phyloP scores from a whole-genome alignment of 768 basidiomycete genomes.

The Lactifluus rugatus region DNA sequence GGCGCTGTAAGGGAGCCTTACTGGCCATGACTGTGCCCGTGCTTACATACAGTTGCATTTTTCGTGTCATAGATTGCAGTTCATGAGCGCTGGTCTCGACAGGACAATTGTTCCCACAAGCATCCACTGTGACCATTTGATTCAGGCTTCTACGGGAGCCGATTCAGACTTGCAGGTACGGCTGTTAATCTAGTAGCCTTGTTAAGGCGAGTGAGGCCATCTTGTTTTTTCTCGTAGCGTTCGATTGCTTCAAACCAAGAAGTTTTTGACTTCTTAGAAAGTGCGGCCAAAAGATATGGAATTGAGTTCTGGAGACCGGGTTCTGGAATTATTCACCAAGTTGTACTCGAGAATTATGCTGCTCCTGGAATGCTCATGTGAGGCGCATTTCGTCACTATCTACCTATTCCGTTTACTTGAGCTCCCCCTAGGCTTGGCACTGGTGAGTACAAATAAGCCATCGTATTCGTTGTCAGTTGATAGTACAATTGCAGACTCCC shows the following conservation, averaged over 20 bases:
- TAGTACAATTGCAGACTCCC: slow-evolving; percentile 53
- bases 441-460: slow-evolving; percentile 33
- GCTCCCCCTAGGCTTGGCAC: slow-evolving; percentile 58
- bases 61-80: slow-evolving; percentile 61
- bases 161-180: slow-evolving; percentile 71
- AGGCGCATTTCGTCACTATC: slow-evolving; percentile 20
- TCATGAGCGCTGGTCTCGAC: slow-evolving; percentile 90
- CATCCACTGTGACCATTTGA: slow-evolving; percentile 97
- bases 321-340: slow-evolving; percentile 92
- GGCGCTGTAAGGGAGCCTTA: slow-evolving; percentile 51
- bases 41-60: not conserved
- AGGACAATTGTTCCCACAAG: slow-evolving; percentile 79
- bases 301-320: slow-evolving; percentile 99
- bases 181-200: not conserved
- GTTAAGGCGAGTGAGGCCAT: not conserved
- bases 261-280: slow-evolving; percentile 95
- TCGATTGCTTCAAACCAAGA: slow-evolving; percentile 88
- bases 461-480: not conserved
- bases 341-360: slow-evolving; percentile 95
- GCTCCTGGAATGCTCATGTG: slow-evolving; percentile 91
- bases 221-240: slow-evolving; percentile 35
- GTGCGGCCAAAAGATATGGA: slow-evolving; percentile 81
- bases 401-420: slow-evolving; percentile 11
- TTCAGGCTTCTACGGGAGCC: slow-evolving; percentile 88
- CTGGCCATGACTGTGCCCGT: slow-evolving; percentile 20